A percentile compares a stretch with the other conserved stretches of the same genome.
These are phyloP conservation scores for Tetrapyrgos nigripes DNA, from an alignment of 1,284 basidiomycete genomes.

Conservation along the genomic window DNA sequence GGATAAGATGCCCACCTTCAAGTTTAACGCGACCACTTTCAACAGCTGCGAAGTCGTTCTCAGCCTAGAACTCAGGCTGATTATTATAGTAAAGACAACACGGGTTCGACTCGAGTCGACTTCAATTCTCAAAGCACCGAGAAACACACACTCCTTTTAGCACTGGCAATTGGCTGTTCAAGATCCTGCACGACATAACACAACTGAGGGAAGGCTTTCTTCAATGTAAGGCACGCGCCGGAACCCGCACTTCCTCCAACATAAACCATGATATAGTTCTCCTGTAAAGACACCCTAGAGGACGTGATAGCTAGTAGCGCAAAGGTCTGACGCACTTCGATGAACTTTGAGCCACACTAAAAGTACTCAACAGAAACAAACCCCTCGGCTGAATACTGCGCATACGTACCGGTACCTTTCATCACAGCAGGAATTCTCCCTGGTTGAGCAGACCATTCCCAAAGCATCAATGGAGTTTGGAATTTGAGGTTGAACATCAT, in stretches of 20 bases:
- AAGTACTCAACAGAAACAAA: neutral
- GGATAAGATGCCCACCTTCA: neutral
- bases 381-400: neutral
- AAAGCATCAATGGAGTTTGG: neutral
- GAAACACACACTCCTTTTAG: slow-evolving; percentile 9
- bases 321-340: no score
- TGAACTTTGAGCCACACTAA: neutral
- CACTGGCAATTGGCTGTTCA: slow-evolving; percentile 13
- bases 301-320: no score
- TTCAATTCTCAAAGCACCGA: neutral
- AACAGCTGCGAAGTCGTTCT: neutral
- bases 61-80: slow-evolving; percentile 9
- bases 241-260: slow-evolving; percentile 26
- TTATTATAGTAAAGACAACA: neutral
- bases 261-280: slow-evolving; percentile 22
- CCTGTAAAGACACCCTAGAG: slow-evolving; percentile 17
- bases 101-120: neutral
- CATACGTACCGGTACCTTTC: neutral
- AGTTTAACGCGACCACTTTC: neutral
- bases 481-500: neutral
- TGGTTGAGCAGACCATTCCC: neutral
- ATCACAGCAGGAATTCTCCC: neutral
- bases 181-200: slow-evolving; percentile 15
- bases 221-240: slow-evolving; percentile 10
- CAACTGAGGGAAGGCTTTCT: neutral